Percentiles rank a stretch among this genome's conserved stretches.
Conservation (phyloP, 805 yeast species). For the Schwanniomyces yamadae region DNA sequence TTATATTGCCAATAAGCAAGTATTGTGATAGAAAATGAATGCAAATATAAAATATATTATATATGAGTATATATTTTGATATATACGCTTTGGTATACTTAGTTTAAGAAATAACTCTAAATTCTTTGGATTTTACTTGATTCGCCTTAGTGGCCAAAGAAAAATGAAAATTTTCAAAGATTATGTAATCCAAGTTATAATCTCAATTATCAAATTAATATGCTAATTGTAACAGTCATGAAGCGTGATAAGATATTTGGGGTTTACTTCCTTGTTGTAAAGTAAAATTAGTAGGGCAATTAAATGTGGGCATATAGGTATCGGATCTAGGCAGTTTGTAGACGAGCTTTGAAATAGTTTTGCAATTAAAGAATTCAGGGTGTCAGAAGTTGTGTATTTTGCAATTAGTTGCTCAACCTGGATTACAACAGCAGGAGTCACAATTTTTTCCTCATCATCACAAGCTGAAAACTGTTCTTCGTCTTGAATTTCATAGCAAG, state of each 20-base stretch:
- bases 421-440: neutral
- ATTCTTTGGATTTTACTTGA: neutral
- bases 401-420: neutral
- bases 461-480: neutral
- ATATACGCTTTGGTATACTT: neutral
- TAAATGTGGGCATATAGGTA: slow-evolving; percentile 24
- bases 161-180: slow-evolving; percentile 10
- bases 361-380: neutral
- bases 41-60: slow-evolving; percentile 2
- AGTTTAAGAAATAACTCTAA: neutral
- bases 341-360: slow-evolving; percentile 1
- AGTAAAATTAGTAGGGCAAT: slow-evolving; percentile 13
- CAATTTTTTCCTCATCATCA: no score
- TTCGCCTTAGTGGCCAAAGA: slow-evolving; percentile 10
- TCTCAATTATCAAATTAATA: neutral
- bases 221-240: no score
- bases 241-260: neutral
- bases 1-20: slow-evolving; percentile 1
- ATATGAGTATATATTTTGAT: slow-evolving; percentile 1
- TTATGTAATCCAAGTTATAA: slow-evolving; percentile 5
- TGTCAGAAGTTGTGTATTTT: neutral
- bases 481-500: slow-evolving; percentile 6
- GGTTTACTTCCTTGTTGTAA: slow-evolving; percentile 4
- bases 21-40: slow-evolving; percentile 1
- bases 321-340: slow-evolving; percentile 10